Evolutionary conservation across 345 rosid genomes (phyloP).

Genomic region (Gossypium australe): DNA sequence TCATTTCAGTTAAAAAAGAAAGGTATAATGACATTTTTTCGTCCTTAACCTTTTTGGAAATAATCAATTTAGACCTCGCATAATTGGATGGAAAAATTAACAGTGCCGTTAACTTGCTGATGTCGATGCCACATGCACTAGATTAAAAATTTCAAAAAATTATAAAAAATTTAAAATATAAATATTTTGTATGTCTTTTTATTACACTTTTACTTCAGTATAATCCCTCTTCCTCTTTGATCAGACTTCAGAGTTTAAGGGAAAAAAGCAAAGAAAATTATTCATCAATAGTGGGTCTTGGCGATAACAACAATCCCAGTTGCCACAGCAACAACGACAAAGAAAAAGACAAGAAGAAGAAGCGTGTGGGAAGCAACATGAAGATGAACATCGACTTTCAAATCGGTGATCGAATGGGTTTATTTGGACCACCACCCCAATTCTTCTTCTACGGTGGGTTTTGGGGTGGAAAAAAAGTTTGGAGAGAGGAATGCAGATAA

Average conservation of each 20-base stretch:
- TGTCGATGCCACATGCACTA: no score
- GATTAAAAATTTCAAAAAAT: no score
- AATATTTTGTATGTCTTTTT: no score
- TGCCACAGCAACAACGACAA: constrained; percentile 17
- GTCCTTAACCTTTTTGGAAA: no score
- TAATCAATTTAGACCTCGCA: no score
- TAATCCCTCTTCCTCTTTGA: background rate
- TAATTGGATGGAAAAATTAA: no score
- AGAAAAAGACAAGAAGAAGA: constrained; percentile 64
- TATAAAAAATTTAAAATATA: no score
- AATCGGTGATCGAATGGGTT: constrained; percentile 64
- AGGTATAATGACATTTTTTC: no score
- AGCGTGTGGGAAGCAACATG: constrained; percentile 64
- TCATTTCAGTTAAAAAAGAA: no score
- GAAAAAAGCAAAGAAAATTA: background rate
- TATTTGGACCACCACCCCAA: constrained; percentile 31
- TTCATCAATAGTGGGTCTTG: constrained; percentile 14
- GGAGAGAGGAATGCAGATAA: constrained; percentile 32
- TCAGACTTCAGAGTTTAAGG: background rate
- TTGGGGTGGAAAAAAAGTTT: constrained; percentile 42
- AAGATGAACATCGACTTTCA: constrained; percentile 58
- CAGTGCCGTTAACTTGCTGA: no score
- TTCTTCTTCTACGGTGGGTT: constrained; percentile 29
- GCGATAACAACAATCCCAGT: background rate
- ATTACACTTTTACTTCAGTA: no score